Conservation (phyloP, 148 eudicot genomes). For the Nyssa sinensis region DNA sequence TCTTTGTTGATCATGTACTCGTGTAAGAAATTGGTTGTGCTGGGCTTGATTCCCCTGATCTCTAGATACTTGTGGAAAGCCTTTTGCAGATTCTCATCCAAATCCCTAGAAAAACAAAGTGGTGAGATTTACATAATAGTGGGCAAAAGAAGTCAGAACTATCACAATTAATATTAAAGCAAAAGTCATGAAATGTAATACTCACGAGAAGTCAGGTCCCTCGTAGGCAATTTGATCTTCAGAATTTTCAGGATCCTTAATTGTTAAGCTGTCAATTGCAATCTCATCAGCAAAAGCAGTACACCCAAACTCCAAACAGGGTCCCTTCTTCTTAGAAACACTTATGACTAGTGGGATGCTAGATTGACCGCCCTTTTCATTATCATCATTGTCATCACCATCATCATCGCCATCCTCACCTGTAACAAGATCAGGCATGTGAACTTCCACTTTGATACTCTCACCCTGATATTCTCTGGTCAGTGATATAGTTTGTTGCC, state of each 20-base stretch:
- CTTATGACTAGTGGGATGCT: constrained; percentile 40
- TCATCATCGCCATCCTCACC: constrained; percentile 38
- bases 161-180: neutral
- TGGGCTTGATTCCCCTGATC: constrained; percentile 60
- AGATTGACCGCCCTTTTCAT: constrained; percentile 20
- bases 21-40: constrained; percentile 50
- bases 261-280: constrained; percentile 38
- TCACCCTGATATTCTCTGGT: constrained; percentile 53
- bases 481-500: constrained; percentile 48
- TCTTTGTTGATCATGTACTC: constrained; percentile 64
- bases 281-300: constrained; percentile 55
- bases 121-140: no score
- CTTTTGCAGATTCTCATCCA: constrained; percentile 68
- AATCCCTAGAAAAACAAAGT: constrained; percentile 44
- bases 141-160: neutral
- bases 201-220: constrained; percentile 69
- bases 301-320: constrained; percentile 46
- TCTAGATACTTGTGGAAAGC: constrained; percentile 61
- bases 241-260: constrained; percentile 36
- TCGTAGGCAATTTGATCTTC: constrained; percentile 56
- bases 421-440: constrained; percentile 45
- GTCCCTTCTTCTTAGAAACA: constrained; percentile 39
- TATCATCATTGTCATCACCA: constrained; percentile 23
- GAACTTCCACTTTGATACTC: constrained; percentile 47
- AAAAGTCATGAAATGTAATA: neutral